Base-by-base conservation (phyloP, 768 basidiomycete species). In the Hydnomerulius pinastri region DNA sequence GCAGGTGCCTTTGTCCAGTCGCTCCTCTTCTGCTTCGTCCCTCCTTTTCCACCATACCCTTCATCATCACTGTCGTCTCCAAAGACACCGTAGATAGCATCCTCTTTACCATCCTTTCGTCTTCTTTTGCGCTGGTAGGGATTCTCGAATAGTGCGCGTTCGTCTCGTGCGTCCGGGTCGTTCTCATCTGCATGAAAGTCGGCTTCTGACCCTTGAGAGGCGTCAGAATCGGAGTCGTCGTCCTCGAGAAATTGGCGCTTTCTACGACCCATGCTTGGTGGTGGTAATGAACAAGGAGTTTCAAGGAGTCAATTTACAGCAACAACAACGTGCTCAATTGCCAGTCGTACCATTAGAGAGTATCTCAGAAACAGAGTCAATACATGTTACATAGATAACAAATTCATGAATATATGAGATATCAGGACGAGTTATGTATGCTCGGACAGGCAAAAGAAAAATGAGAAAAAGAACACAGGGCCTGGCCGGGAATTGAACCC, bases 1-100 rank as follows among this genome's bases (percentile, higher is more conserved):
- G 85, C 78, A 11, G 90, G 90, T 3, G 85, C 83, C 71, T 85
- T 87, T 21, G 87, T 78, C 82, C 88, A 90, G 66, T 89, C 80
- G 15, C 71, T 78, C 57, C 73, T 77, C 63, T 75, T 78, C 46
- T 63, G 57, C 45, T 56, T 69, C 36, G 64, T 53, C 7, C 40
- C 43, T 37, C 58, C 56, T 48, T 62, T 64, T 33, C 51, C 57
- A 43, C 55, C 59, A 39, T 60, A 60, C 21, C 69, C 74, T 43
- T 86, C 87, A 18, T 85, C 80, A 20, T 88, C 86, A 55, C 83
- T 86, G 46, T 87, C 82, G 4, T 83, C 81, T 2, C 73, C 87
- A 68, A 89, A 91, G 0, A 88, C 72, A 4, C 90, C 90, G 59
- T 90, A 90, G n/a, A 83, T 68, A 1, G 83, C 83, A 52, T 86